A percentile compares a stretch with the other conserved stretches of the same genome.
phyloP scores from a whole-genome alignment of 441 rosid genomes.

The Adansonia grandidieri region DNA sequence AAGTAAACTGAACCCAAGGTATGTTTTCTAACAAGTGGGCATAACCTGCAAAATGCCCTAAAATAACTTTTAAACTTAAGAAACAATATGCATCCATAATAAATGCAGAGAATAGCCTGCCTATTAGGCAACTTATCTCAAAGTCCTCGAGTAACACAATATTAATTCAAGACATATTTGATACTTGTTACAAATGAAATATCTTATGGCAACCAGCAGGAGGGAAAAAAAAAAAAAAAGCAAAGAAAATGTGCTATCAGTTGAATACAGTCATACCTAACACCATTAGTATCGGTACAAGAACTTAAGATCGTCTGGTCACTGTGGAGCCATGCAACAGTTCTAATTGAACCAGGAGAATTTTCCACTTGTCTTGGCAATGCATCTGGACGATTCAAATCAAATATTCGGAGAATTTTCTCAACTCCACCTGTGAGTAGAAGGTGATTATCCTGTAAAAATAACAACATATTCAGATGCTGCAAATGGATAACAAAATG shows the following conservation, averaged over 20 bases:
- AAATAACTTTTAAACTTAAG: constrained; percentile 15
- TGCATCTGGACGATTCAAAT: constrained; percentile 83
- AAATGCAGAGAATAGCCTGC: background rate
- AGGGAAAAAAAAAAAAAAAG: background rate
- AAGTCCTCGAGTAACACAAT: constrained; percentile 2
- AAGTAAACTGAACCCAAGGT: background rate
- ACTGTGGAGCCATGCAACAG: constrained; percentile 92
- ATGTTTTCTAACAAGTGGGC: background rate
- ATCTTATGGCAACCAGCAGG: background rate
- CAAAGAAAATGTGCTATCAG: background rate
- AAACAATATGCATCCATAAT: constrained; percentile 4
- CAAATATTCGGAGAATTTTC: constrained; percentile 83
- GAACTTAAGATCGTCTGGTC: constrained; percentile 92
- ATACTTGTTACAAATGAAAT: background rate
- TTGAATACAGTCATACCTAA: constrained; percentile 56
- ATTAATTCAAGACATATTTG: constrained; percentile 9
- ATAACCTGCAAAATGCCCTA: background rate
- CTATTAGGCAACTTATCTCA: background rate
- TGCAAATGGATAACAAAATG: background rate
- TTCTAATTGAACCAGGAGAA: constrained; percentile 85
- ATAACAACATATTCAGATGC: constrained; percentile 19
- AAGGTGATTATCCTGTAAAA: constrained; percentile 72
- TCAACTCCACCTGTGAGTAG: constrained; percentile 92
- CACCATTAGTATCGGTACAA: constrained; percentile 84
- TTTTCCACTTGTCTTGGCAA: constrained; percentile 77